Conservation (phyloP, 2,329 filamentous ascomycete genomes). For the Ophiosphaerella korrae region DNA sequence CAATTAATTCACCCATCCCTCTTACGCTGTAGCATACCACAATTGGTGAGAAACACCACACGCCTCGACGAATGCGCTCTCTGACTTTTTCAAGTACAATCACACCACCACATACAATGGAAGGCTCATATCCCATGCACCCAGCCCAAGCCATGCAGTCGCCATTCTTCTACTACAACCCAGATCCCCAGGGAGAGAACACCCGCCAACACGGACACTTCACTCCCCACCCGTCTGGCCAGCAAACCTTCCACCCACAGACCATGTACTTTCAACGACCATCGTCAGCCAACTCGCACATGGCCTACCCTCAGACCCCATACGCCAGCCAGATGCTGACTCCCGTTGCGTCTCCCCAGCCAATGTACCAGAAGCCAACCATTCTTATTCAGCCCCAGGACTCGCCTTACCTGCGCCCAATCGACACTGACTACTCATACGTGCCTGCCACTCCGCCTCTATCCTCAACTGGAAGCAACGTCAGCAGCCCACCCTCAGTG, state of each 20-base stretch:
- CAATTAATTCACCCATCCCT: conserved; percentile 32
- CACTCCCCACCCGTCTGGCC: conserved; percentile 59
- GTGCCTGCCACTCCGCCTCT: conserved; percentile 87
- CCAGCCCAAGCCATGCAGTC: conserved; percentile 66
- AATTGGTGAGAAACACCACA: conserved; percentile 20
- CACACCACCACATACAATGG: conserved; percentile 60
- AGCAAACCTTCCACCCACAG: conserved; percentile 49
- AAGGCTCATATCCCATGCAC: conserved; percentile 63
- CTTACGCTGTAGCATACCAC: conserved; percentile 12
- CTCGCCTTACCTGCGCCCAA: conserved; percentile 59
- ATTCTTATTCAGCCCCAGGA: conserved; percentile 69
- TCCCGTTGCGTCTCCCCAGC: conserved; percentile 75
- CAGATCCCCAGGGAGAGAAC: conserved; percentile 71
- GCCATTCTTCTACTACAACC: conserved; percentile 86
- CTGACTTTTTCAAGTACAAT: conserved; percentile 7
- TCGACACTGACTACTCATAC: conserved; percentile 77
- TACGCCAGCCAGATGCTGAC: conserved; percentile 70
- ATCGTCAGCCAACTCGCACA: conserved; percentile 67
- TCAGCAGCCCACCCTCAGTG: conserved; percentile 79
- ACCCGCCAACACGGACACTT: conserved; percentile 75
- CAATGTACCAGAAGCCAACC: conserved; percentile 74
- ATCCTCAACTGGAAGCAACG: conserved; percentile 81
- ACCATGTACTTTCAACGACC: conserved; percentile 59
- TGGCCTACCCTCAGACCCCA: conserved; percentile 54
- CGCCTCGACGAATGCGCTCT: background rate